Conservation (phyloP, 202 grass and related monocot species). For the Setaria italica region DNA sequence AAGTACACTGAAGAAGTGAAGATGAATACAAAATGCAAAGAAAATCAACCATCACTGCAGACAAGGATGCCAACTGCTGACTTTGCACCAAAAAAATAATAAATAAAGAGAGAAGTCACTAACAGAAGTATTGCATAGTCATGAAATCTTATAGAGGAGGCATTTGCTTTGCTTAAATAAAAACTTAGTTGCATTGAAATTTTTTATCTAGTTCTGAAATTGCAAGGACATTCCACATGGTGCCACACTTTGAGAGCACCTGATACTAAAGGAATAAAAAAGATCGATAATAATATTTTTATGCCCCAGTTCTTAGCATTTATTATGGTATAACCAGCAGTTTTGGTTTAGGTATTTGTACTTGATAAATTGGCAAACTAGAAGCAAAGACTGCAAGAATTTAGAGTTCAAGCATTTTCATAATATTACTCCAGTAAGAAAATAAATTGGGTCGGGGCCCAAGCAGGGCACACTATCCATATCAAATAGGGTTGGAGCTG, state of each 20-base stretch:
- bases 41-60: conserved; percentile 12
- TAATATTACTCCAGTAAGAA: conserved; percentile 6
- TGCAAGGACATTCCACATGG: too few relatives aligned
- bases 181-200: background rate
- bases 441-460: conserved; percentile 16
- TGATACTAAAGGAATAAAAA: background rate
- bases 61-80: background rate
- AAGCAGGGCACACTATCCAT: conserved; percentile 22
- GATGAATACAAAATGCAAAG: background rate
- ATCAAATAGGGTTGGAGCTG: background rate
- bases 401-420: background rate
- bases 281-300: background rate
- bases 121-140: background rate
- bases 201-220: background rate
- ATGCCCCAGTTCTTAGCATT: background rate
- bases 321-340: conserved; percentile 25
- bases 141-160: background rate
- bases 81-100: background rate
- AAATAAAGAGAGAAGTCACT: background rate
- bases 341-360: background rate
- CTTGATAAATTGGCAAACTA: conserved; percentile 20
- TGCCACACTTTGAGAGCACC: background rate
- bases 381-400: conserved; percentile 30
- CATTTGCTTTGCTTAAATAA: background rate
- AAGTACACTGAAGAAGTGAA: conserved; percentile 2